Evolutionary conservation across 2,329 filamentous ascomycete genomes (phyloP).

Genomic region (Aspergillus alliaceus): DNA sequence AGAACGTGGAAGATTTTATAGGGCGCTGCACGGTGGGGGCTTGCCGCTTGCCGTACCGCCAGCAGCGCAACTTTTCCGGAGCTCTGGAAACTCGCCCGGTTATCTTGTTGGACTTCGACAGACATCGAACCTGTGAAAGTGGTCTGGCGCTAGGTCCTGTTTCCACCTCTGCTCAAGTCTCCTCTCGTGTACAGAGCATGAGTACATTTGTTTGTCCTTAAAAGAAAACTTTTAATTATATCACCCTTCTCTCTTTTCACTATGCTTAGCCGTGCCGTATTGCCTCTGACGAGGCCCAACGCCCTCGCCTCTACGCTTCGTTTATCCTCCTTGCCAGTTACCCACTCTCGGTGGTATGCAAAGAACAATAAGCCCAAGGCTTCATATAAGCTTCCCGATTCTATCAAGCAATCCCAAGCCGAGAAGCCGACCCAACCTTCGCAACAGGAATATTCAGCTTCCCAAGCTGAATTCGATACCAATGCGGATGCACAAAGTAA

Average conservation of each 20-base stretch:
- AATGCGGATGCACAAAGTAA: slow-evolving; percentile 33
- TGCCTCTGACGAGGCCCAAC: slow-evolving; percentile 47
- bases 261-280: slow-evolving; percentile 48
- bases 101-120: background rate
- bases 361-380: slow-evolving; percentile 35
- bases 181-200: slow-evolving; percentile 17
- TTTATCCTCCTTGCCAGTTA: slow-evolving; percentile 31
- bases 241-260: slow-evolving; percentile 15
- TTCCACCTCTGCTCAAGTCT: background rate
- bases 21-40: slow-evolving; percentile 25
- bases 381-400: slow-evolving; percentile 36
- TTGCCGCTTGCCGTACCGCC: slow-evolving; percentile 22
- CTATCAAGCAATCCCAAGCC: slow-evolving; percentile 28
- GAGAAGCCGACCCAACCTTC: slow-evolving; percentile 26
- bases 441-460: slow-evolving; percentile 30
- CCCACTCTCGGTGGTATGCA: slow-evolving; percentile 41
- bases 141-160: background rate
- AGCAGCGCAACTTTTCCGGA: slow-evolving; percentile 32
- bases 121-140: background rate
- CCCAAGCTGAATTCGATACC: slow-evolving; percentile 42
- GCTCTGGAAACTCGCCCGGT: slow-evolving; percentile 13
- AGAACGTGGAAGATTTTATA: slow-evolving; percentile 18
- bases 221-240: no score
- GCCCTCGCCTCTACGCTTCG: slow-evolving; percentile 37
- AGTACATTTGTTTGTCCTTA: slow-evolving; percentile 15